Conservation (phyloP, 257 asterid species). For the Solanum commersonii region DNA sequence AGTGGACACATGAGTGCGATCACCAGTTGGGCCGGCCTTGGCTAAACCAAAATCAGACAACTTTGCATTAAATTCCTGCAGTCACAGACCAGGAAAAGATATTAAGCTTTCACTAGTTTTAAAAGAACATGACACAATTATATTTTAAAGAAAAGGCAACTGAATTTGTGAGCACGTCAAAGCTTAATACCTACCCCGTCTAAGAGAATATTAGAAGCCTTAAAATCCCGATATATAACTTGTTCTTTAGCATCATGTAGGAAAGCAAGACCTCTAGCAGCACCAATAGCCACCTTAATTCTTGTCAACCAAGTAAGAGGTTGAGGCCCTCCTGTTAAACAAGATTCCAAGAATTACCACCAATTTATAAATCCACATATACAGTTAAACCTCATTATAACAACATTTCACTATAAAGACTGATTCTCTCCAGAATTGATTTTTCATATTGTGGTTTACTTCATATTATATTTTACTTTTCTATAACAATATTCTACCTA, state of each 20-base stretch:
- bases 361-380: background rate
- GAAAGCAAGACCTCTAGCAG: constrained; percentile 81
- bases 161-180: background rate
- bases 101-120: background rate
- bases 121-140: background rate
- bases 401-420: background rate
- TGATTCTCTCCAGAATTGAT: background rate
- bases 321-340: constrained; percentile 63
- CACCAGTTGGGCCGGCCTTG: constrained; percentile 90
- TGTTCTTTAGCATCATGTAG: constrained; percentile 79
- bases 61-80: constrained; percentile 83
- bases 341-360: background rate
- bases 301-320: constrained; percentile 80
- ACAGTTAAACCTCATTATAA: background rate
- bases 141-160: background rate
- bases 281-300: constrained; percentile 78
- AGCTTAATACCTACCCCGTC: constrained; percentile 47
- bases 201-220: constrained; percentile 84
- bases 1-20: constrained; percentile 80
- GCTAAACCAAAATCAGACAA: constrained; percentile 88
- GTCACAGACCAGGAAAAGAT: background rate
- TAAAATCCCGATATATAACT: constrained; percentile 78
- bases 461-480: background rate
- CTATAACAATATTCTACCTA: too few species aligned
- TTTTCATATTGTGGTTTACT: background rate